Percentiles rank a stretch among this genome's conserved stretches.
Evolutionary conservation across 2,329 filamentous ascomycete genomes (phyloP).

Genomic region (Daldinia sp.): DNA sequence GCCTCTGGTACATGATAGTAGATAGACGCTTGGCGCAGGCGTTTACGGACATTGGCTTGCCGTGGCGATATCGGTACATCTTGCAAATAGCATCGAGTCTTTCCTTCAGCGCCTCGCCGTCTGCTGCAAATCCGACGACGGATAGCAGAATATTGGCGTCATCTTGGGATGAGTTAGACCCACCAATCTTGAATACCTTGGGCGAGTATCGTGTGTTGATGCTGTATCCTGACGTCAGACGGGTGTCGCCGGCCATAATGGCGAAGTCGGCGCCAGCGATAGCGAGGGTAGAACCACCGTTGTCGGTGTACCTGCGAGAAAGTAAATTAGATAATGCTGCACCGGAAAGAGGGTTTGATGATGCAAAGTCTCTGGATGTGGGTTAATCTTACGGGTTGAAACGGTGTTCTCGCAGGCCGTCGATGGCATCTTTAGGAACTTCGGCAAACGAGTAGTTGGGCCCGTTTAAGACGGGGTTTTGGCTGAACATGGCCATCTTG

Average conservation of each 20-base stretch:
- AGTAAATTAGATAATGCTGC: slow-evolving; percentile 8
- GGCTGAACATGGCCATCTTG: slow-evolving; percentile 73
- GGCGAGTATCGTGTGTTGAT: slow-evolving; percentile 97
- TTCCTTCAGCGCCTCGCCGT: slow-evolving; percentile 93
- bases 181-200: slow-evolving; percentile 97
- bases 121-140: slow-evolving; percentile 94
- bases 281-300: slow-evolving; percentile 94
- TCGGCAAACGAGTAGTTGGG: slow-evolving; percentile 75
- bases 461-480: slow-evolving; percentile 73
- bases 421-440: slow-evolving; percentile 60
- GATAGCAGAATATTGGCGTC: slow-evolving; percentile 89
- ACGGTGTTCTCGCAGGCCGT: slow-evolving; percentile 74
- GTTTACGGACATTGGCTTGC: slow-evolving; percentile 93
- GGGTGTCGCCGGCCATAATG: slow-evolving; percentile 96
- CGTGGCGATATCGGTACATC: slow-evolving; percentile 98
- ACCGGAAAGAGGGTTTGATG: not conserved
- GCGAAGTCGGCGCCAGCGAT: slow-evolving; percentile 94
- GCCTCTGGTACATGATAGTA: slow-evolving; percentile 95
- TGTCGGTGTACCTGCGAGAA: slow-evolving; percentile 84
- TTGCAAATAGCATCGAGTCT: slow-evolving; percentile 94
- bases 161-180: slow-evolving; percentile 83
- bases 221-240: slow-evolving; percentile 94
- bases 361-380: not conserved
- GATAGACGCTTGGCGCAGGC: slow-evolving; percentile 95
- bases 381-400: slow-evolving; percentile 84